A percentile compares a stretch with the other conserved stretches of the same genome.
Evolutionary conservation across 1,284 basidiomycete species (phyloP).

Genomic region (Takashimella tepidaria): DNA sequence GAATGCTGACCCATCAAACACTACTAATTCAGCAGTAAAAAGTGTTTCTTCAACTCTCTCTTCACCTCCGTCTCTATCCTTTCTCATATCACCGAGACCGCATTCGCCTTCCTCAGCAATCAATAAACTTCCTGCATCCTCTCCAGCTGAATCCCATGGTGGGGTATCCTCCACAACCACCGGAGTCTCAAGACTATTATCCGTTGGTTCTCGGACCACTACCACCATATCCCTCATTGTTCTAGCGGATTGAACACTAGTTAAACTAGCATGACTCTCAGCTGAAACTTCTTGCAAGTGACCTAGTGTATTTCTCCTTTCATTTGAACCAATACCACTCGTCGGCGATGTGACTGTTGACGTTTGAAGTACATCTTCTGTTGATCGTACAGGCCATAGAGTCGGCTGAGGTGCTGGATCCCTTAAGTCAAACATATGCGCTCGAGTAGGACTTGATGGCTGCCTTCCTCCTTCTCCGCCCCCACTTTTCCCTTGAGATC

Average conservation of each 20-base stretch:
- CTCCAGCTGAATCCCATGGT: background rate
- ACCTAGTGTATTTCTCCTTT: background rate
- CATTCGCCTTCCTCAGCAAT: no score
- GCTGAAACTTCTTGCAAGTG: background rate
- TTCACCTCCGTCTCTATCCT: conserved; percentile 3
- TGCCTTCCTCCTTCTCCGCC: no score
- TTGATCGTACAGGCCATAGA: conserved; percentile 32
- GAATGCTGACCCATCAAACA: conserved; percentile 19
- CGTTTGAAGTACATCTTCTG: conserved; percentile 30
- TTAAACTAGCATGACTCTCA: conserved; percentile 21
- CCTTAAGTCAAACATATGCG: conserved; percentile 21
- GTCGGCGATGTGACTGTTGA: no score
- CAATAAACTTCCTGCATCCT: no score
- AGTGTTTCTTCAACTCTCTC: conserved; percentile 8
- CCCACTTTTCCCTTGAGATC: no score
- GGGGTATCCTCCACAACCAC: conserved; percentile 9
- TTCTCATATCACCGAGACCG: no score
- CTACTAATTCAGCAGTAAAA: conserved; percentile 11
- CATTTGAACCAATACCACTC: background rate
- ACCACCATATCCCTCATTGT: conserved; percentile 40
- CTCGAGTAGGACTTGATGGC: background rate
- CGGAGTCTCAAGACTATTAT: background rate
- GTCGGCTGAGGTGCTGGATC: conserved; percentile 37
- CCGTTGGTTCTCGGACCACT: conserved; percentile 28
- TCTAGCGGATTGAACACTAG: conserved; percentile 23